Evolutionary conservation across 495 filamentous ascomycete species (phyloP).

Genomic region (Penicillium parvum): DNA sequence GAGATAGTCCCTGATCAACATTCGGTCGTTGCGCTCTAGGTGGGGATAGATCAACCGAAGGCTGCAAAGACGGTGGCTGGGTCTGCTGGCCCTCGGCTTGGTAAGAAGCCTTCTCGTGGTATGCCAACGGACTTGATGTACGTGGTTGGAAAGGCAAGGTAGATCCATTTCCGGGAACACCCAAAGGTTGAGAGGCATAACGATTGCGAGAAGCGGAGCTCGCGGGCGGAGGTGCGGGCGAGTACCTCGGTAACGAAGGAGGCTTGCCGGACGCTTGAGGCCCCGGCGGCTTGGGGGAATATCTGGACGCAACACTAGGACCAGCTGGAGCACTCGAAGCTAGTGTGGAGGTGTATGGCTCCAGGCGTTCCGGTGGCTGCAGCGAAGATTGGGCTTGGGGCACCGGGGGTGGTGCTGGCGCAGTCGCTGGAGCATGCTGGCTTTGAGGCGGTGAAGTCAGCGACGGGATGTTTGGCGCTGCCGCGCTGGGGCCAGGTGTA

Average conservation of each 20-base stretch:
- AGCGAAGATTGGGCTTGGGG: constrained; percentile 31
- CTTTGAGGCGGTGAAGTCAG: constrained; percentile 6
- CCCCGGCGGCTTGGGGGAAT: constrained; percentile 39
- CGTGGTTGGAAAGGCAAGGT: constrained; percentile 71
- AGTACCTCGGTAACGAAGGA: constrained; percentile 34
- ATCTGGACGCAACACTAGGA: constrained; percentile 32
- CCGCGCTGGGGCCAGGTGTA: constrained; percentile 39
- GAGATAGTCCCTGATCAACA: constrained; percentile 17
- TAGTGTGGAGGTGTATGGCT: constrained; percentile 53
- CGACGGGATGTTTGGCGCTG: constrained; percentile 9
- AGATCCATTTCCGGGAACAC: constrained; percentile 35
- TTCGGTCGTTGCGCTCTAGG: constrained; percentile 13
- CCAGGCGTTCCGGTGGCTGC: constrained; percentile 54
- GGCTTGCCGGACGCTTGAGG: constrained; percentile 30
- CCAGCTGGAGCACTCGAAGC: constrained; percentile 37
- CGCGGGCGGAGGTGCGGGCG: constrained; percentile 42
- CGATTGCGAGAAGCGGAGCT: constrained; percentile 39
- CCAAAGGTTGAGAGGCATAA: constrained; percentile 48
- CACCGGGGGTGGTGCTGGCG: constrained; percentile 1
- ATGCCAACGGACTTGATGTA: constrained; percentile 80
- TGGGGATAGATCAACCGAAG: constrained; percentile 24
- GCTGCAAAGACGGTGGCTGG: constrained; percentile 26
- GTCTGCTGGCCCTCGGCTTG: constrained; percentile 26
- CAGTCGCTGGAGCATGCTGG: constrained; percentile 21
- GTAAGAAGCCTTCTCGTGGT: constrained; percentile 47